A percentile compares a stretch with the other conserved stretches of the same genome.
Conservation (phyloP, 371 early-diverging fungal species). For the Mortierella sp. region DNA sequence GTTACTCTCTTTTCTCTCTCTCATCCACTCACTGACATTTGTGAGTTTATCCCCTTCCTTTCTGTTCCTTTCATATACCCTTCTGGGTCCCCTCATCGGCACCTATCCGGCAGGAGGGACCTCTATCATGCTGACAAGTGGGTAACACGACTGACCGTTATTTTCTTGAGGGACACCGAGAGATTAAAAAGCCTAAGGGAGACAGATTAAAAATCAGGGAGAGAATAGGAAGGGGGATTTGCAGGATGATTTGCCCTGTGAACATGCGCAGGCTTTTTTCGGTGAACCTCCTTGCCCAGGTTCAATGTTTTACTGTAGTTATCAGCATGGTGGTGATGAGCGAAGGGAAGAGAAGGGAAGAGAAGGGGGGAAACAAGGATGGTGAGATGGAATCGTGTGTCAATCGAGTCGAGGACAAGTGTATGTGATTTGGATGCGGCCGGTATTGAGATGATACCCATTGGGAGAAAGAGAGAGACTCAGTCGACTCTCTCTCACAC, state of each 20-base stretch:
- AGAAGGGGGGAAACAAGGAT: background rate
- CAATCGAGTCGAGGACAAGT: background rate
- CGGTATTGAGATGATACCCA: background rate
- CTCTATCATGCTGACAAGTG: background rate
- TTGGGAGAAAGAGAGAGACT: background rate
- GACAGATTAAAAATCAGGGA: background rate
- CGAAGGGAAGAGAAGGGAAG: background rate
- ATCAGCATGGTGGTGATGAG: background rate
- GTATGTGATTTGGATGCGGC: background rate
- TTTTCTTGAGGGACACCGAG: background rate
- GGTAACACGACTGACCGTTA: background rate
- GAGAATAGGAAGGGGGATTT: background rate
- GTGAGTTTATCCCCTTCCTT: background rate
- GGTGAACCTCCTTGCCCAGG: background rate
- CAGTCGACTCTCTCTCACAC: conserved; percentile 3
- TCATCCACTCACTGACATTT: background rate
- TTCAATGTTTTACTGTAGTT: background rate
- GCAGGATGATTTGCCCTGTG: background rate
- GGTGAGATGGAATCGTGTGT: background rate
- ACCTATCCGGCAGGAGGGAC: background rate
- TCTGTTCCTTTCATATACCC: background rate
- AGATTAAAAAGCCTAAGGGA: background rate
- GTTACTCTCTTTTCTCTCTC: background rate
- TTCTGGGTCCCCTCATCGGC: background rate
- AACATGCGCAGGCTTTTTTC: background rate